Evolutionary conservation across 2,329 filamentous ascomycete genomes (phyloP).

Genomic region (Juglanconis sp.): DNA sequence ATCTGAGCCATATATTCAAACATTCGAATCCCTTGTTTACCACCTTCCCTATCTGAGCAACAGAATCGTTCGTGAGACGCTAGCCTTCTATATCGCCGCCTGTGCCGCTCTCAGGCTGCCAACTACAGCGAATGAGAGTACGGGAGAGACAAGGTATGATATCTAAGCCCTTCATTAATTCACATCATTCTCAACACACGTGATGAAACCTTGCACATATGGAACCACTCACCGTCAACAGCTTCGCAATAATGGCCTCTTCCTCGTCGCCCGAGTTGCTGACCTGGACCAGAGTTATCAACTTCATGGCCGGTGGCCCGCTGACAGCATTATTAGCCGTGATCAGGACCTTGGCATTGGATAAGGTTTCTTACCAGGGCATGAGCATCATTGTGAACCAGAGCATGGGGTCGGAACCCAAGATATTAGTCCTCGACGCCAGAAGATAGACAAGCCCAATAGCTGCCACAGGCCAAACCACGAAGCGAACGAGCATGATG

Average conservation of each 20-base stretch:
- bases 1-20: too few species aligned
- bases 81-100: background rate
- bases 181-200: background rate
- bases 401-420: slow-evolving; percentile 59
- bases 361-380: slow-evolving; percentile 26
- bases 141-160: slow-evolving; percentile 12
- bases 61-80: background rate
- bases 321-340: slow-evolving; percentile 17
- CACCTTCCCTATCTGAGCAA: background rate
- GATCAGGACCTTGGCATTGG: background rate
- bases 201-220: background rate
- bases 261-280: slow-evolving; percentile 36
- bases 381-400: slow-evolving; percentile 58
- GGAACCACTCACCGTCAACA: slow-evolving; percentile 36
- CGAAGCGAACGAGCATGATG: slow-evolving; percentile 54
- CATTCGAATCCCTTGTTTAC: too few species aligned
- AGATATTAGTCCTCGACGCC: slow-evolving; percentile 46
- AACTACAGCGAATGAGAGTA: slow-evolving; percentile 12
- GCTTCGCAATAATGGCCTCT: slow-evolving; percentile 40
- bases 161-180: background rate
- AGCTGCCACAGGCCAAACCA: slow-evolving; percentile 57
- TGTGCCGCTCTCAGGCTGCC: slow-evolving; percentile 8
- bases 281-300: slow-evolving; percentile 44
- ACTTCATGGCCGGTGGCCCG: slow-evolving; percentile 45
- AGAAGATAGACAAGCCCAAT: slow-evolving; percentile 54